Base-by-base conservation (phyloP, 139 green algal species). In the Eudorina sp. region DNA sequence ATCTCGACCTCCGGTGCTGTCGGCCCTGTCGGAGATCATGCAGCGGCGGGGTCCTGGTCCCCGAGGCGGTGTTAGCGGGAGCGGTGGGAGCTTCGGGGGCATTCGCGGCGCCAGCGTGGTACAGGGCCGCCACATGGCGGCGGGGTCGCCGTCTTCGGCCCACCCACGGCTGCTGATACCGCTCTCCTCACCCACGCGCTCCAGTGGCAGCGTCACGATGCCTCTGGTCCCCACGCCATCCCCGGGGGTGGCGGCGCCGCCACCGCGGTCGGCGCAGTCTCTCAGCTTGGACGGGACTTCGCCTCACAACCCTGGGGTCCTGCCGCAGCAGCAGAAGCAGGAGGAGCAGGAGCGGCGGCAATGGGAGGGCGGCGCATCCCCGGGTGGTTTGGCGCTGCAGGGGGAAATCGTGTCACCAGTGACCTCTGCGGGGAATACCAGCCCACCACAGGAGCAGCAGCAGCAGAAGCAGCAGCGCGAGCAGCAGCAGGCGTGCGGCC, bases 111-210 rank as follows among this genome's bases (percentile, higher is more conserved):
- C 74, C 29, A 18, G 27, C 1, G 46, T 83, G 46, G 74, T 83
- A 16, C 46, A 66, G 75, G 75, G 75, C 18, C 48, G 75, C 45
- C 75, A 34, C 48, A 68, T 83, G 75, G 48, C 13, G 1, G 75
- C 31, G 4, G 31, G 48, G 19, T 83, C 51, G 16, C 34, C 75
- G 23, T 21, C 16, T 0, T 53, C 77, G 38, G 9, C 51, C n/a
- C n/a, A n/a, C n/a, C n/a, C n/a, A n/a, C n/a, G n/a, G n/a, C n/a
- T n/a, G 31, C 36, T 53, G 51, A 55, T 36, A 53, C 77, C 40
- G 53, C 53, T 53, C 4, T 55, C 70, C 3, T 48, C 66, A 38
- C 46, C 29, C 48, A 53, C 51, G 5, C 8, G 40, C 16, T 66
- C 16, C 27, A 48, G 45, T 16, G 19, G 27, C 40, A 27, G 58